phyloP scores from a whole-genome alignment of 306 rosid genomes.

The Rubus idaeus region DNA sequence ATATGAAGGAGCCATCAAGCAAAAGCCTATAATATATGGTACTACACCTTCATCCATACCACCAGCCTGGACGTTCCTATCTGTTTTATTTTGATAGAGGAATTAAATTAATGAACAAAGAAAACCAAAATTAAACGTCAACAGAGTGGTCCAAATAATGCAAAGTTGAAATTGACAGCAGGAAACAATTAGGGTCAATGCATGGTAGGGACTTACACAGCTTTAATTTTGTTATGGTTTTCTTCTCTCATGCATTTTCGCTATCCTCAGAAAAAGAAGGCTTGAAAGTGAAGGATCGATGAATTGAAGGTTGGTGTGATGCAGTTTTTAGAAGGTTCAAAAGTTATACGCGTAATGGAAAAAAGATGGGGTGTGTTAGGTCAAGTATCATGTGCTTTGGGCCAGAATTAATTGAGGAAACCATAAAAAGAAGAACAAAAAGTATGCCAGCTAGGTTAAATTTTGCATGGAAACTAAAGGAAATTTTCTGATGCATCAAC shows the following conservation, averaged over 20 bases:
- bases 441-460: too few species aligned
- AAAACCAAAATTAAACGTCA: not conserved
- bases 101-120: not conserved
- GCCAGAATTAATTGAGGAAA: not conserved
- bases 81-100: not conserved
- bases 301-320: conserved; percentile 9
- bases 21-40: not conserved
- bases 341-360: not conserved
- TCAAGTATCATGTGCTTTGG: conserved; percentile 34
- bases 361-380: conserved; percentile 27
- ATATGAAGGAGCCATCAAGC: not conserved
- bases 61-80: not conserved
- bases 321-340: not conserved
- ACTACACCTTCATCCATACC: not conserved
- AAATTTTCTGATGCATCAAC: too few species aligned
- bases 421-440: too few species aligned
- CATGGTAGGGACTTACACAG: not conserved
- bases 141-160: conserved; percentile 11
- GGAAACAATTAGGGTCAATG: not conserved
- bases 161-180: conserved; percentile 15
- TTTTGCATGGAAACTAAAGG: too few species aligned
- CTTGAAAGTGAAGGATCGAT: conserved; percentile 31
- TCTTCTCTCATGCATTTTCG: not conserved
- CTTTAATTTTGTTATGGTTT: not conserved
- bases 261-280: conserved; percentile 16